Base-by-base conservation (phyloP, 1,139 yeast species). In the Kurtzmaniella natalensis region DNA sequence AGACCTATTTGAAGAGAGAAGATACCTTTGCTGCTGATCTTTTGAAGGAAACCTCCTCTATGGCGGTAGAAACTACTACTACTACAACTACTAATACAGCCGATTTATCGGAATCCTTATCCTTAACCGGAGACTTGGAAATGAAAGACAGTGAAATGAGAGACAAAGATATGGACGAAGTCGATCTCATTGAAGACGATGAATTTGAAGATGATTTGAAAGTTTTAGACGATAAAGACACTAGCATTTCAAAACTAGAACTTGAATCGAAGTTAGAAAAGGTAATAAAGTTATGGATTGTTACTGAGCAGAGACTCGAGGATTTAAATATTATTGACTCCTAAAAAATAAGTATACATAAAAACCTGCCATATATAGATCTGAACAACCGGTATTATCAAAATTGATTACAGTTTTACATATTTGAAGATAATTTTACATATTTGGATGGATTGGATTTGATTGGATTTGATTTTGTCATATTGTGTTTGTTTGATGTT, bases 211-310 rank as follows among this genome's bases (percentile, higher is more conserved):
- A 24, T n/a, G 33, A 35, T 16, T 43, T 38, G 3, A 23, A 15
- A 5, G 13, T 20, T 11, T n/a, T 7, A 25, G 55, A 52, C 27
- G 54, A 51, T 16, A 18, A 26, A 3, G 11, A 16, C 7, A 16
- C 18, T 3, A 14, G 11, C n/a, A n/a, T n/a, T n/a, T n/a, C n/a
- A 10, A 26, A 26, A 3, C 40, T 60, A 13, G 48, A 59, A 7
- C 46, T 61, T 24, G 66, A 72, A 38, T 72, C 81, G 4, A 76
- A 69, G 40, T 53, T 81, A 34, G 77, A 75, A 39, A 66, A 73
- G 36, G 58, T 80, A 30, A 64, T 79, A 36, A 76, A 76, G 51
- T 51, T 81, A 32, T 76, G 84, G 80, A 62, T 73, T 2, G 73
- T 81, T 59, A 71, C 80, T 4, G 84, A 76, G 46, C 76, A 74